Base-by-base conservation (phyloP, 768 basidiomycete species). In the Harrya chromipes region DNA sequence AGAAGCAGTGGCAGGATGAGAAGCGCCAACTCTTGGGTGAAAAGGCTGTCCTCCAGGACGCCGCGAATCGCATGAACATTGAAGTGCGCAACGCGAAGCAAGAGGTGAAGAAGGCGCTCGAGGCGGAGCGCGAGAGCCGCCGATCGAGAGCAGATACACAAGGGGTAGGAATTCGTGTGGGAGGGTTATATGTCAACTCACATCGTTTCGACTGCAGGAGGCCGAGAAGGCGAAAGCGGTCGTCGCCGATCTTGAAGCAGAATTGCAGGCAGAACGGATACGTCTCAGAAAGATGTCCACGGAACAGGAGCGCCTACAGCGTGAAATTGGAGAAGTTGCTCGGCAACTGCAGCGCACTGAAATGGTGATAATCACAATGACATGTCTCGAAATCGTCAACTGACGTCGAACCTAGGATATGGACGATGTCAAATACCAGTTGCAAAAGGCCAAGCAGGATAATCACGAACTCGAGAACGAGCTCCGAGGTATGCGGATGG, bases 401-500 rank as follows among this genome's bases (percentile, higher is more conserved):
- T 53, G 39, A 59, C 52, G 37, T 17, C n/a, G 6, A 43, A 24
- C 20, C 20, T 56, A 91, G 88, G 88, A 90, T 59, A 89, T 92
- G 80, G 81, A 85, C 21, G 86, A 85, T 43, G 79, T 92, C 37
- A 84, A 81, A 55, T 66, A 76, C 12, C 83, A 92, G 29, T 65
- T 91, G 7, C 80, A 84, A 38, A 75, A 74, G 47, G 72, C 81
- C 66, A 92, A 89, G 67, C 79, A 82, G 50, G 84, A 89, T 58
- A 91, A 85, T 54, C 75, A 81, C 21, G 80, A 81, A 17, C 72
- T 93, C 23, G 89, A 91, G 64, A 74, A 71, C 41, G 88, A 92
- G 50, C 74, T 91, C 38, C 78, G 86, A 70, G 75, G 89, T 87
- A 62, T 23, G 78, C 59, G 17, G 24, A n/a, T 4, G 16, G 20